Conservation (phyloP, 2,329 filamentous ascomycete species). For the Neofusicoccum ribis region DNA sequence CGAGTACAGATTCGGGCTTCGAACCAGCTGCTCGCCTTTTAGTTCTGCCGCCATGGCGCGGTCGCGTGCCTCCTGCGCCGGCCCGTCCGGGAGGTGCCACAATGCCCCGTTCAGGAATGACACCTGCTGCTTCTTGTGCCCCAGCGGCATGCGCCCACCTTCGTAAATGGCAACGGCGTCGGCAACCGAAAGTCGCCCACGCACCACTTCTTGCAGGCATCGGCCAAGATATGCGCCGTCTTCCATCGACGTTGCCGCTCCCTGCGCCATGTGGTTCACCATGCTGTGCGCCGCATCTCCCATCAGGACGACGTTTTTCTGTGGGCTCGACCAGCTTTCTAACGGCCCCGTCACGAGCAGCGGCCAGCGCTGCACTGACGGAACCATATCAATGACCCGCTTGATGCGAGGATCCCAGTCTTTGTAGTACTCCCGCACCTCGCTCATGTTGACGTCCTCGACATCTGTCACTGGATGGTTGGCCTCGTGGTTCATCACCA, state of each 20-base stretch:
- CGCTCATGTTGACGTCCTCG: slow-evolving; percentile 43
- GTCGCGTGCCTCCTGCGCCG: slow-evolving; percentile 38
- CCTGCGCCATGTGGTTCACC: slow-evolving; percentile 48
- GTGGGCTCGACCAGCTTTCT: slow-evolving; percentile 42
- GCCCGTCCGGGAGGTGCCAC: slow-evolving; percentile 40
- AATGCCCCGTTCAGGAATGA: slow-evolving; percentile 41
- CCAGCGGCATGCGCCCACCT: slow-evolving; percentile 45
- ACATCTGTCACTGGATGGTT: slow-evolving; percentile 39
- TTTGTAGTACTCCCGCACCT: slow-evolving; percentile 45
- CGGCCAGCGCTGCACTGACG: slow-evolving; percentile 43
- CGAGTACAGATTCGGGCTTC: slow-evolving; percentile 44
- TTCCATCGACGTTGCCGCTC: slow-evolving; percentile 48
- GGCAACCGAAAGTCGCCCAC: slow-evolving; percentile 33
- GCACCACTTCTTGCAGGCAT: slow-evolving; percentile 38
- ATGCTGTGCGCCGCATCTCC: slow-evolving; percentile 47
- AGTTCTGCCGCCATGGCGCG: slow-evolving; percentile 39
- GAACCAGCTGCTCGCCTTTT: slow-evolving; percentile 34
- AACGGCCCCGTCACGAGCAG: slow-evolving; percentile 46
- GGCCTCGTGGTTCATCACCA: slow-evolving; percentile 48
- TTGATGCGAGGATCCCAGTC: slow-evolving; percentile 49
- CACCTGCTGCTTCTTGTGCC: slow-evolving; percentile 45
- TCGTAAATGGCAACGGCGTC: slow-evolving; percentile 44
- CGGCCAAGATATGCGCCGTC: slow-evolving; percentile 45
- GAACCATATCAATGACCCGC: slow-evolving; percentile 44
- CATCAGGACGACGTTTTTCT: slow-evolving; percentile 47